These are phyloP conservation scores for Copromyces sp. DNA, from an alignment of 495 filamentous ascomycete species.

Conservation along the genomic window DNA sequence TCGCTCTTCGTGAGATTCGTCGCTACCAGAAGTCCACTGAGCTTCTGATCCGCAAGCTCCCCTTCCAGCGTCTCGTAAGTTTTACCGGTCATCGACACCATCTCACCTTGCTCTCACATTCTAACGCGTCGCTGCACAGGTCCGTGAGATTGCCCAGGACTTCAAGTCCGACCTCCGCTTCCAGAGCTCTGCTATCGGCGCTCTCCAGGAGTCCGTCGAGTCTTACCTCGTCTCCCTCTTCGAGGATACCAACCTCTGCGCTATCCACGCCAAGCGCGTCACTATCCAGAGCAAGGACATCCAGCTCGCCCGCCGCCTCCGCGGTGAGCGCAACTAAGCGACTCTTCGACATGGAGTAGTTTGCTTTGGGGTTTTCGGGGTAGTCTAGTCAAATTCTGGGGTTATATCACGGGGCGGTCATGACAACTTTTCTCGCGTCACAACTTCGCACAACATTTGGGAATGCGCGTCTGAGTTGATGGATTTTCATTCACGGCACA, in stretches of 20 bases:
- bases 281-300: constrained; percentile 94
- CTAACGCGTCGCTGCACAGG: constrained; percentile 31
- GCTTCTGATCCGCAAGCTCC: constrained; percentile 99
- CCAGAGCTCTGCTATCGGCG: constrained; percentile 99
- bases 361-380: constrained; percentile 2
- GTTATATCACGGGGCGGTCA: constrained; percentile 18
- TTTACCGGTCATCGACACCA: background rate
- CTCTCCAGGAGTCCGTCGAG: constrained; percentile 99
- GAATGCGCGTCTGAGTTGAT: constrained; percentile 11
- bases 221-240: constrained; percentile 99
- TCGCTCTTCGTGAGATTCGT: constrained; percentile 99
- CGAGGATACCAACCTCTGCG: constrained; percentile 99
- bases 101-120: constrained; percentile 3
- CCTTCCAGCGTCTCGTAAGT: constrained; percentile 94
- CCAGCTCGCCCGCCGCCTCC: constrained; percentile 92
- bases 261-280: constrained; percentile 99
- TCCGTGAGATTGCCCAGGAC: constrained; percentile 99
- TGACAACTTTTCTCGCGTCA: constrained; percentile 23
- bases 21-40: constrained; percentile 99
- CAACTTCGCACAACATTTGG: constrained; percentile 20
- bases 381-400: constrained; percentile 8
- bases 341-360: constrained; percentile 6
- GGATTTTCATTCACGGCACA: constrained; percentile 17
- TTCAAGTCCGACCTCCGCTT: constrained; percentile 99
- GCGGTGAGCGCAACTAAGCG: constrained; percentile 73